Conservation (phyloP, 2,329 filamentous ascomycete species). For the Apiospora sp. region DNA sequence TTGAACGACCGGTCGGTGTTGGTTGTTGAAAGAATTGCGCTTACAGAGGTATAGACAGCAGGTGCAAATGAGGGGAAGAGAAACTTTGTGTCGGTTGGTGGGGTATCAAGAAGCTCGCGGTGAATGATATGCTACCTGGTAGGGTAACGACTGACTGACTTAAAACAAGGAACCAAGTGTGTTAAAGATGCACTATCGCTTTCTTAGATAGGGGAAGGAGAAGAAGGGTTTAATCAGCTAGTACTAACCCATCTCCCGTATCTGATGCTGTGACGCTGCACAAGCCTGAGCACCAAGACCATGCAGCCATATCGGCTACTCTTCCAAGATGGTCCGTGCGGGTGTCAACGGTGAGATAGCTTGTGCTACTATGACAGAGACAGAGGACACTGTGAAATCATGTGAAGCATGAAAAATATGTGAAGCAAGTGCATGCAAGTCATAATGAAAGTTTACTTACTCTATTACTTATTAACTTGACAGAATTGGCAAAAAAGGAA, state of each 20-base stretch:
- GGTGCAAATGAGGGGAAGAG: not conserved
- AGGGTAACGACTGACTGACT: not conserved
- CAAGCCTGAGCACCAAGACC: too few relatives aligned
- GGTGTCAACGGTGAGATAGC: too few relatives aligned
- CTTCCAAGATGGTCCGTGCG: too few relatives aligned
- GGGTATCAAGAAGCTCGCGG: not conserved
- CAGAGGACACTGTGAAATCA: not conserved
- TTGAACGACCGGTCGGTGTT: slow-evolving; percentile 17
- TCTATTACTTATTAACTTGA: not conserved
- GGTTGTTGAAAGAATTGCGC: not conserved
- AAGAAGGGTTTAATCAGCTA: too few relatives aligned
- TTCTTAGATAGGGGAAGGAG: too few relatives aligned
- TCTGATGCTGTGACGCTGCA: too few relatives aligned
- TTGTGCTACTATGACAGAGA: not conserved
- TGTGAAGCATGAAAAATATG: not conserved
- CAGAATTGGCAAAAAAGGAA: not conserved
- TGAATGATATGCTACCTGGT: not conserved
- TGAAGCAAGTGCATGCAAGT: not conserved
- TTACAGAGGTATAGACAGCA: not conserved
- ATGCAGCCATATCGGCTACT: too few relatives aligned
- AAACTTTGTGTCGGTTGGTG: not conserved
- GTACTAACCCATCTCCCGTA: too few relatives aligned
- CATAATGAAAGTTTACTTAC: not conserved
- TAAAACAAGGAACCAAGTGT: too few relatives aligned
- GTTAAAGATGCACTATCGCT: too few relatives aligned